phyloP scores from a whole-genome alignment of 352 stramenopile genomes.

The Phytophthora palmivora region DNA sequence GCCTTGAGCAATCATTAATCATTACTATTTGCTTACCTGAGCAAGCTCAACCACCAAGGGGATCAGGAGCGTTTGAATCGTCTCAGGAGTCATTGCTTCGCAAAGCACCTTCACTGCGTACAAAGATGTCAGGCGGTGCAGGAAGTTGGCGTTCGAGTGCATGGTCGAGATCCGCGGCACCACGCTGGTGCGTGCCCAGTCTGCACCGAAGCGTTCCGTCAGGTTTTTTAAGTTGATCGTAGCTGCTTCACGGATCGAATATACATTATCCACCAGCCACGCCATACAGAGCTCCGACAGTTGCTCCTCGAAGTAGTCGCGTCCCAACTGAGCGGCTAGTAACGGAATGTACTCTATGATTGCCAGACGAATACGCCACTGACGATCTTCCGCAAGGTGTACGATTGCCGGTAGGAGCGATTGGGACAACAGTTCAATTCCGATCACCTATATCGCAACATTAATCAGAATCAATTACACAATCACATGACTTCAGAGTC shows the following conservation, averaged over 20 bases:
- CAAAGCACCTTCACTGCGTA: conserved; percentile 88
- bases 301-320: conserved; percentile 96
- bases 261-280: conserved; percentile 98
- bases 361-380: conserved; percentile 98
- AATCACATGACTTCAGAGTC: background rate
- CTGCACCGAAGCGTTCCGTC: conserved; percentile 94
- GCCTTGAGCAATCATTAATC: background rate
- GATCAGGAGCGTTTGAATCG: conserved; percentile 89
- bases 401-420: conserved; percentile 98
- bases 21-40: conserved; percentile 53
- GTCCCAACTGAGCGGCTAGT: conserved; percentile 95
- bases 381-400: conserved; percentile 97
- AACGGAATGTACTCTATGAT: conserved; percentile 99
- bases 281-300: conserved; percentile 95
- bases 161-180: conserved; percentile 96
- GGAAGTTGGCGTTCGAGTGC: conserved; percentile 93
- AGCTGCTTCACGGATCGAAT: conserved; percentile 96
- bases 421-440: conserved; percentile 96
- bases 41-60: conserved; percentile 94
- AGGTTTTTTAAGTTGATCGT: conserved; percentile 96
- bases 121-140: conserved; percentile 94
- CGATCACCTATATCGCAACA: conserved; percentile 88
- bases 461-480: conserved; percentile 4
- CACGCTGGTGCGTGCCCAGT: conserved; percentile 95
- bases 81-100: conserved; percentile 76